Base-by-base conservation (phyloP, 257 asterid genomes). In the Solanum sitiens region DNA sequence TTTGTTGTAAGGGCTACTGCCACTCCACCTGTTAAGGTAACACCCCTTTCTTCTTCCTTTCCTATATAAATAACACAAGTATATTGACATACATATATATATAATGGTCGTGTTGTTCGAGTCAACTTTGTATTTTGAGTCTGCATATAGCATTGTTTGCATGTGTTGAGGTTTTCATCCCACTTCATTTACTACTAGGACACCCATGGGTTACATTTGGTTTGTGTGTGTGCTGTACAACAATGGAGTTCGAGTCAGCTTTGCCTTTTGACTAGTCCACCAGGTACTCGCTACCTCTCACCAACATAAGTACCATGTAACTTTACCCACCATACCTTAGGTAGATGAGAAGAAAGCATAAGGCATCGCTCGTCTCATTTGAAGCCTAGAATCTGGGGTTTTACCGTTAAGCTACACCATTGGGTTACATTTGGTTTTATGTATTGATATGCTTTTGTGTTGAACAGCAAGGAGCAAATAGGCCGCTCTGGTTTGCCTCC, bases 401-500 rank as follows among this genome's bases (percentile, higher is more conserved):
- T 45, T 0, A 15, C 4, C 0, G 7, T 5, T n/a, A 7, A 4
- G 33, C 32, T 37, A 74, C 53, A 74, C 82, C 53, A 14, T 39
- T 74, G 18, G 21, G n/a, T 25, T 4, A 77, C 25, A 13, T 25
- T 44, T 77, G 39, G 16, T 27, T 27, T 32, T 11, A 25, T n/a
- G 63, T 85, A 23, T 16, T 68, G 32, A 68, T 3, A 12, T 18
- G 45, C 67, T 42, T 86, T 83, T 89, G 15, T 61, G 83, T 91
- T 89, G 23, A 80, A 80, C 95, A 95, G 98, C 96, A 93, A 93
- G 98, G 98, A 87, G 95, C 93, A 83, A 71, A 94, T 91, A 95
- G 98, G 90, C 96, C 88, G 13, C 92, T 94, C 16, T 95, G 98
- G 98, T 95, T 95, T 92, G 98, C 98, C 27, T 95, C 98, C 88